Evolutionary conservation across 768 basidiomycete species (phyloP), one percentile per base, ranked within the genome.

Genomic region (Mycena amicta): DNA sequence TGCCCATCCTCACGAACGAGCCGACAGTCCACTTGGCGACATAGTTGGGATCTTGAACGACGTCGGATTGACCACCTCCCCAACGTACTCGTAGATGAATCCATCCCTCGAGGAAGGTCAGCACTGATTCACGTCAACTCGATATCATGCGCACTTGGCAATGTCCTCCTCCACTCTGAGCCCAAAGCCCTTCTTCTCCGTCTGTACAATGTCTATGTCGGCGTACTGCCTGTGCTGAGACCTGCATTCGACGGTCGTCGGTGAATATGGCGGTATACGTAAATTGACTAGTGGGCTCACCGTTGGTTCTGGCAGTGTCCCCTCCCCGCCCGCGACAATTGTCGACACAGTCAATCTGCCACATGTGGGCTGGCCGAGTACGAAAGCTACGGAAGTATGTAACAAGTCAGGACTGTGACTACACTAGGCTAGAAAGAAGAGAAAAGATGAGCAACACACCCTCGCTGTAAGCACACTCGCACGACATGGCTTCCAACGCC

Each of bases 11-110:
- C 61, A 98, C 86, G 66, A 89, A 83, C 29, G 83, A 75, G 8
- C 91, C 95, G 28, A 98, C 83, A 3, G 94, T 93, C 97, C 97
- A 99, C 74, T 97, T 98, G 27, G 95, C 94, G 5, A 99, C 97
- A 70, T 92, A 96, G 68, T 98, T 99, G 11, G 97, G 96, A 59
- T 86, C 74, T 90, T 85, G 71, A 99, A 97, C 16, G 90, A 88
- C 12, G 78, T 75, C 31, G 93, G 90, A 57, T 85, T 89, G 65
- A 99, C 92, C 22, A 99, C 94, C 61, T 99, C 97, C 29, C 97
- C 97, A 30, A 98, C 87, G 70, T 99, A 98, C 73, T 99, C 97
- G 70, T 98, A 98, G 55, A 99, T 90, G 74, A 99, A 94, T 0
- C 83, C 65, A 70, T 98, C 95, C 66, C 95, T 98, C 71, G 13